Evolutionary conservation across 768 basidiomycete genomes (phyloP), one percentile per base, ranked within the genome.

Genomic region (Cystofilobasidium ferigula): DNA sequence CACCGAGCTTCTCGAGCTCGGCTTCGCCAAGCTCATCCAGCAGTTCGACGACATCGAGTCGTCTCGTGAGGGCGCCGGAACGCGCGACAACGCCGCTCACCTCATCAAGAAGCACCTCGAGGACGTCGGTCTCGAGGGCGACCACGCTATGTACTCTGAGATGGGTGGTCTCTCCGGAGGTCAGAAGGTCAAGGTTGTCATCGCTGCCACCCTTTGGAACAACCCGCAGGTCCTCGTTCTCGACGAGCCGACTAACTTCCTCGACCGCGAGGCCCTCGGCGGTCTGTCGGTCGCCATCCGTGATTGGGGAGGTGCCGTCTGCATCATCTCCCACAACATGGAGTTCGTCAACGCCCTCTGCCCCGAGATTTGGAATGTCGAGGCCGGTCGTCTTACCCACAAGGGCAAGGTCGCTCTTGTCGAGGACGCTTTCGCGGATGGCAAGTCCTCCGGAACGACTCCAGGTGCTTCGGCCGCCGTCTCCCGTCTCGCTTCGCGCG

Each of bases 101-200:
- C 78, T 88, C 56, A 88, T 97, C 56, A 83, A 93, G 70, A 89
- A 92, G 77, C 89, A 93, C 71, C 78, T 98, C 54, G 91, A 95
- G 76, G 92, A 92, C 71, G 89, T 98, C 70, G 94, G 93, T 40
- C 81, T 98, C 43, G 90, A 97, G 78, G 93, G 93, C 48, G 90
- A 97, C 78, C 97, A 97, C 68, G 93, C 93, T 14, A 90, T 95
- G 77, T 97, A 98, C 78, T 94, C 95, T 73, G 93, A 98, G 78
- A 92, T 97, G 73, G 83, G 84, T 28, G 93, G 94, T 43, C 79
- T 97, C 53, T 93, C 89, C 22, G 94, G 94, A 77, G 93, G 92
- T 68, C 93, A 98, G 76, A 97, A 98, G 78, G 95, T 98, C 79
- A 95, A 98, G 79, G 78, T 79, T 64, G 78, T 78, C 71, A 77